Evolutionary conservation across 2,329 filamentous ascomycete species (phyloP), one percentile per base, ranked within the genome.

Genomic region (Beauveria australis): DNA sequence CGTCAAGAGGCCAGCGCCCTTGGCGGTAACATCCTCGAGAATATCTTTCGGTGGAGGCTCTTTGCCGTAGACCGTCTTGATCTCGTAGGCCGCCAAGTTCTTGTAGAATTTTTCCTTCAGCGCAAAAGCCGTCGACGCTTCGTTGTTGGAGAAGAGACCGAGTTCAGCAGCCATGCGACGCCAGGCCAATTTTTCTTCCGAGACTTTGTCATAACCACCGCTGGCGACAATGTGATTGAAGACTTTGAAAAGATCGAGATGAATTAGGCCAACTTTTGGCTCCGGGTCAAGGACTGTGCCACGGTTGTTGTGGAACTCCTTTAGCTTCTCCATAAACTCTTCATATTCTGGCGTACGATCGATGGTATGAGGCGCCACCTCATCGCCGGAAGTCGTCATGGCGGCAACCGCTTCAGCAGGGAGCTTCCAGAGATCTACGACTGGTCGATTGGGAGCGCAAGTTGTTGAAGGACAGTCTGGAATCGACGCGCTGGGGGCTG

Each of bases 101-200:
- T 91, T 92, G 78, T 95, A 95, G 76, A 94, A 96, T 64, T 89
- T 86, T 60, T 89, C 88, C 76, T 96, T 96, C 60, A 96, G 78
- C 62, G 89, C 83, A 75, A 95, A 96, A 16, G 91, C 91, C 62
- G 91, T 85, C n/a, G 91, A 90, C 7, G 91, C 82, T 64, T 90
- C 85, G 70, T 93, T 92, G 68, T 83, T 81, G 60, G 86, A 86
- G 69, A 85, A 85, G 64, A 92, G 83, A 54, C 89, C 85, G 61
- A 96, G 87, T 67, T 92, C 87, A 58, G 86, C 81, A 14, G 88
- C 89, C 67, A 96, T 82, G 67, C 85, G 86, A 64, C 91, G 84
- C 92, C 92, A 96, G 56, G 89, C 89, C 65, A 95, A 82, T 77
- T 93, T 94, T 72, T 93, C 85, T 75, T 85, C 87, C 63, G 84